phyloP scores from a whole-genome alignment of 495 filamentous ascomycete species.

The Rostrohypoxylon terebratum region DNA sequence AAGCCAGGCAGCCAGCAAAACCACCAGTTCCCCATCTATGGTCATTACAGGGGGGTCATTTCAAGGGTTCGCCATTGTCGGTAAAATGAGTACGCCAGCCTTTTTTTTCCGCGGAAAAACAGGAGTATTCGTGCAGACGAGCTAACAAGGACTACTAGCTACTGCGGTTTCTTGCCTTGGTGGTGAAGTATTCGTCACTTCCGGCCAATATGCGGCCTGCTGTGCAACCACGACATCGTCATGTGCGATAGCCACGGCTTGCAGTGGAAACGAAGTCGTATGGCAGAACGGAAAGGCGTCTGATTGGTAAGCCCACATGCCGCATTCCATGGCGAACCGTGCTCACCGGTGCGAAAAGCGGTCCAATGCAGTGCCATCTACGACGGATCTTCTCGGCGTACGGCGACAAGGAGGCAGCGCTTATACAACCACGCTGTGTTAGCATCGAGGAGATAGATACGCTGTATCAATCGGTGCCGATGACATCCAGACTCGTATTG shows the following conservation, averaged over 20 bases:
- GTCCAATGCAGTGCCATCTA: conserved; percentile 25
- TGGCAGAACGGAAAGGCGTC: conserved; percentile 16
- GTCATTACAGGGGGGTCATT: conserved; percentile 30
- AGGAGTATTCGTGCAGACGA: not conserved
- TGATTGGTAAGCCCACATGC: conserved; percentile 28
- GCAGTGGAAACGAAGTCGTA: conserved; percentile 29
- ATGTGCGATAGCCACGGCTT: conserved; percentile 33
- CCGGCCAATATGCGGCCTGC: conserved; percentile 23
- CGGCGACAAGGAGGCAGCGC: not conserved
- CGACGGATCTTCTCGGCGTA: conserved; percentile 26
- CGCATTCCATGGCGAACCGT: not conserved
- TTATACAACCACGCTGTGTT: conserved; percentile 26
- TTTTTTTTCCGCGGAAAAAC: not conserved
- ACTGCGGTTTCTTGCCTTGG: conserved; percentile 26
- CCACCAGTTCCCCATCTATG: not conserved
- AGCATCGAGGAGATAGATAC: conserved; percentile 8
- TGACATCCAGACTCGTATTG: conserved; percentile 24
- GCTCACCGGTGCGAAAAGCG: conserved; percentile 18
- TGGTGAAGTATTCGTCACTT: conserved; percentile 32
- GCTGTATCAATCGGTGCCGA: conserved; percentile 29
- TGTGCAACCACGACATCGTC: conserved; percentile 24
- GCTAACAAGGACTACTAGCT: conserved; percentile 14
- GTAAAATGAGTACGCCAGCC: conserved; percentile 19
- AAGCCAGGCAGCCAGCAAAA: not conserved
- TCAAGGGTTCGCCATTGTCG: conserved; percentile 18